Evolutionary conservation across 495 filamentous ascomycete genomes (phyloP), one percentile per base, ranked within the genome.

Genomic region (Daldinia concentrica): DNA sequence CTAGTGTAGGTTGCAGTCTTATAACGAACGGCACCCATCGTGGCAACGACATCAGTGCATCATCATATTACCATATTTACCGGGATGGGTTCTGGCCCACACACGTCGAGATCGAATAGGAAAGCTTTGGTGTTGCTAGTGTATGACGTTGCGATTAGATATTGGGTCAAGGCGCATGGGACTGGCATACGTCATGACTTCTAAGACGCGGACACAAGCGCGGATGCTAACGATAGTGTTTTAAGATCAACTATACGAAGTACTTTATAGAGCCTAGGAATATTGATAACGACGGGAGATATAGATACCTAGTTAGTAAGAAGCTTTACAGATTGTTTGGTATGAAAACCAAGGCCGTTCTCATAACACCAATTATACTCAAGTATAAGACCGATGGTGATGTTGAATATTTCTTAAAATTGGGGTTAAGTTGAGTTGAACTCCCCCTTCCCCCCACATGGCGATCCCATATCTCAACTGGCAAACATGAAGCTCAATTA

Each of bases 91-190:
- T 57, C 58, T 7, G n/a, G 26, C 32, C 39, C 45, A 59, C 59
- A 58, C 61, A 45, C 15, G 15, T 58, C 0, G 22, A 56, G 17
- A 34, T 2, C 37, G 26, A 51, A 63, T 58, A 55, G 15, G 14
- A 52, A 24, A 39, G 11, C 34, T 50, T 61, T 30, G 32, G 54
- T 62, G 15, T 58, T 56, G 29, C 30, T 3, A n/a, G 29, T 32
- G 58, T 72, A 72, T 72, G 69, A 72, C 69, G 69, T 72, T 68
- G 27, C 12, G 15, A 57, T 64, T 72, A 14, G 34, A 64, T 50
- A 27, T 45, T 43, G 17, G 19, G 15, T 37, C 41, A 51, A 48
- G 50, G 34, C 32, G 17, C n/a, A 7, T 26, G 17, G 50, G 32
- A 36, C 30, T 17, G 59, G 27, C 27, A 27, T 72, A 72, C 69